Evolutionary conservation across 768 basidiomycete genomes (phyloP).

Genomic region (Tylopilus vinaceipallidus): DNA sequence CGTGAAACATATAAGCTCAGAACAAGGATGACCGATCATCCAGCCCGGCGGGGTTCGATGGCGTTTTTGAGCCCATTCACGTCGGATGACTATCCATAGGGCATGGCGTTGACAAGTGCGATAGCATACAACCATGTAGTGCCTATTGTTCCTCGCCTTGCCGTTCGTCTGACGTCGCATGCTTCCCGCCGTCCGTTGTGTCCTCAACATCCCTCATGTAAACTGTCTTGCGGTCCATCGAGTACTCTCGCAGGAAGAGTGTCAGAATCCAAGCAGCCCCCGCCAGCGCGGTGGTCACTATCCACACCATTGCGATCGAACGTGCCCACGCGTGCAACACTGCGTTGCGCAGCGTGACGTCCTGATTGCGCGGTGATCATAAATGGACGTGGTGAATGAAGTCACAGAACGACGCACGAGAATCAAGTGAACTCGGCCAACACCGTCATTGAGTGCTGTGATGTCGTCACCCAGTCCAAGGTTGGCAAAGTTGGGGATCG

Average conservation of each 20-base stretch:
- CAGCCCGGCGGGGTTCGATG: too few relatives aligned
- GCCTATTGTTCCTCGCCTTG: too few relatives aligned
- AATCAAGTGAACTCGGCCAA: slow-evolving; percentile 37
- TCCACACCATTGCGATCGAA: slow-evolving; percentile 63
- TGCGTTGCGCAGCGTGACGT: slow-evolving; percentile 18
- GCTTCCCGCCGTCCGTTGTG: slow-evolving; percentile 18
- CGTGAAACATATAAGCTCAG: too few relatives aligned
- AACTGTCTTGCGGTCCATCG: slow-evolving; percentile 53
- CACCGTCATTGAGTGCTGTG: slow-evolving; percentile 43
- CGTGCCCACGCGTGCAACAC: slow-evolving; percentile 62
- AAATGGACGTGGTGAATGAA: not conserved
- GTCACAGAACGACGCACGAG: not conserved
- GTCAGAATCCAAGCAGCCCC: slow-evolving; percentile 38
- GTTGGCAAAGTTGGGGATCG: slow-evolving; percentile 30
- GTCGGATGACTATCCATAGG: too few relatives aligned
- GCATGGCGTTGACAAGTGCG: too few relatives aligned
- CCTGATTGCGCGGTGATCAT: not conserved
- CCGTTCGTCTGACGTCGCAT: too few relatives aligned
- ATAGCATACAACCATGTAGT: too few relatives aligned
- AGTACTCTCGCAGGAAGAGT: slow-evolving; percentile 58
- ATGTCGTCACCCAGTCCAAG: slow-evolving; percentile 36
- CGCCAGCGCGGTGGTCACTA: slow-evolving; percentile 57
- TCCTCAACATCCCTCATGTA: slow-evolving; percentile 27
- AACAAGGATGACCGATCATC: too few relatives aligned
- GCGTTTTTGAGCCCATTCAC: too few relatives aligned